Evolutionary conservation across 2,329 filamentous ascomycete species (phyloP).

Genomic region (Fusarium sp.): DNA sequence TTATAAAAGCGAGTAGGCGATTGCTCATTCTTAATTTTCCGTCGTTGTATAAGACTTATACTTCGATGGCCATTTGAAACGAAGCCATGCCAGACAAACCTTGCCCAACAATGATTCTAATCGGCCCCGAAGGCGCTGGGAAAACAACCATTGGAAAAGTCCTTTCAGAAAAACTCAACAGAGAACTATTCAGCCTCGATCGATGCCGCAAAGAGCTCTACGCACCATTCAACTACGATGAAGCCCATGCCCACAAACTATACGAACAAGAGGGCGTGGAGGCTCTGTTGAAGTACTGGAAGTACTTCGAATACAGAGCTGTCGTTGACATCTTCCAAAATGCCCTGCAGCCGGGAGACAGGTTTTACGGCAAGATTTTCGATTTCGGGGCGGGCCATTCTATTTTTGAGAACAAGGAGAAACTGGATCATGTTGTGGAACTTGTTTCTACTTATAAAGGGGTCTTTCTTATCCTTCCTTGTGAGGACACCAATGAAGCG

Average conservation of each 20-base stretch:
- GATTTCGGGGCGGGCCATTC: not conserved
- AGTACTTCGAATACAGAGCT: not conserved
- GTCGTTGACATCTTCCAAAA: not conserved
- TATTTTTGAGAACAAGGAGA: not conserved
- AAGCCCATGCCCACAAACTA: accelerated
- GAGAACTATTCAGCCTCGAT: not conserved
- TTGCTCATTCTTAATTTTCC: too few relatives aligned
- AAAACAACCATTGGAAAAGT: not conserved
- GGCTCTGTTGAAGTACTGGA: not conserved
- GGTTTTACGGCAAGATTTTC: not conserved
- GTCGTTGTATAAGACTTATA: accelerated
- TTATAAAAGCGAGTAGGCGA: accelerated
- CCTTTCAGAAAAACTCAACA: not conserved
- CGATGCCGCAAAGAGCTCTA: not conserved
- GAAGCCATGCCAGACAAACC: not conserved
- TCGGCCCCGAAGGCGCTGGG: not conserved
- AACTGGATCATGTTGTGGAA: accelerated
- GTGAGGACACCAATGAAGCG: not conserved
- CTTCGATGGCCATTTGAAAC: accelerated
- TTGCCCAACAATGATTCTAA: not conserved
- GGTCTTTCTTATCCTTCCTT: not conserved
- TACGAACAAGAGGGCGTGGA: not conserved
- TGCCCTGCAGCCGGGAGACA: accelerated
- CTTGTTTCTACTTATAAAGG: not conserved
- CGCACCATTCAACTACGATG: not conserved